Base-by-base conservation (phyloP, 2,329 filamentous ascomycete species). In the Nemania sp. region DNA sequence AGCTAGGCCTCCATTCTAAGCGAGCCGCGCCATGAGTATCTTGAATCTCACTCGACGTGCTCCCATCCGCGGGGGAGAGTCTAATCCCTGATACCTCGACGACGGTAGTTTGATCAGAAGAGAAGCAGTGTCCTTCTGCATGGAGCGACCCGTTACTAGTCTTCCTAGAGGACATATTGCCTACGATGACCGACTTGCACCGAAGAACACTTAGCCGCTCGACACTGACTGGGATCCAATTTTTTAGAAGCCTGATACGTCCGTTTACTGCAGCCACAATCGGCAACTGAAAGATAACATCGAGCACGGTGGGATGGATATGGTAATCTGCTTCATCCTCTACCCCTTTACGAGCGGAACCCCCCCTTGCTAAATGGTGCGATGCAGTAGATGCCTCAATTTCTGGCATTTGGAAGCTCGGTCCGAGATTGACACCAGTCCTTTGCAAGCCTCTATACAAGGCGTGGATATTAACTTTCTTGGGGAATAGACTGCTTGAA, bases 351-450 rank as follows among this genome's bases (percentile, higher is more conserved):
- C 2, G 11, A 35, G 10, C 70, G 22, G 2, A 73, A 52, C n/a
- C 57, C 64, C 1, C 70, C 75, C 66, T 55, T 22, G 73, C 70
- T n/a, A 20, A 38, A 22, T 41, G 41, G 20, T 24, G 13, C 26
- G 18, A n/a, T 20, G 26, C 41, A 41, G 60, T 55, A 1, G 71
- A 70, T 10, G 72, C 65, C 59, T 69, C 65, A 26, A 76, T 73
- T 6, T 75, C 66, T 2, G 72, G 64, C 3, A 80, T 69, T 38
- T 74, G 75, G 64, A 80, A 80, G 5, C 75, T 68, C 1, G 72
- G 73, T 0, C 79, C 79, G 45, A 78, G 79, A 24, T 73, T 64
- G 63, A 80, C 70, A 2, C 79, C 79, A 18, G 74, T 72, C 1
- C 69, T 66, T n/a, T 69, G 64, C 73, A 78, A 73, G 0, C 70